Base-by-base conservation (phyloP, 78 protist genomes). In the Dictyostelium capitatum region DNA sequence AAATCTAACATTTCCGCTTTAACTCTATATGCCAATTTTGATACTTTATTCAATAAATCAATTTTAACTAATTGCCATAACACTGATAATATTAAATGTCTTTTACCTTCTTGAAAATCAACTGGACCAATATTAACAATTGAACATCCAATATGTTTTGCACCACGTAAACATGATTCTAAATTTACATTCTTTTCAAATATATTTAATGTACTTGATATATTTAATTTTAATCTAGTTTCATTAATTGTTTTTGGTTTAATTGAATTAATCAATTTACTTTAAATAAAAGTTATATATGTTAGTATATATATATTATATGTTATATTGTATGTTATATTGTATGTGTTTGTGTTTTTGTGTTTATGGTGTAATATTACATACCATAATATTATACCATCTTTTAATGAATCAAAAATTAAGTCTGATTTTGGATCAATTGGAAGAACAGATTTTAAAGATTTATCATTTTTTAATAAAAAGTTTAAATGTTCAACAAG, bases 401-500 rank as follows among this genome's bases (percentile, higher is more conserved):
- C 92, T 64, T 87, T 87, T 57, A 87, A 64, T 17, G 82, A 74
- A 51, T 57, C 83, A 28, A 87, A 87, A 50, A 87, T 87, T 32
- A 74, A 14, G 50, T 87, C 92, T 17, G 92, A 46, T 50, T 87
- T 87, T 87, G 92, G 92, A 65, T 87, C 83, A 32, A 87, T 87
- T 25, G 92, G 92, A 14, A 87, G 47, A 62, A 47, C 77, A 9
- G 32, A 28, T 41, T 77, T 87, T 28, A 74, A 54, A 8, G 41
- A 51, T 25, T 59, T 28, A n/a, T 77, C 92, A 15, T 87, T 77
- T 57, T 48, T 43, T n/a, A 87, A 77, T 10, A 87, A 46, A 48
- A 87, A 87, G n/a, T 87, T 87, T 14, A 87, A 30, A 75, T 87
- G 92, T 50, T 87, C 92, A 11, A 87, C 92, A n/a, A 87, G 50